Evolutionary conservation across 1,139 yeast genomes (phyloP).

Genomic region (Saccharomycopsis crataegensis): DNA sequence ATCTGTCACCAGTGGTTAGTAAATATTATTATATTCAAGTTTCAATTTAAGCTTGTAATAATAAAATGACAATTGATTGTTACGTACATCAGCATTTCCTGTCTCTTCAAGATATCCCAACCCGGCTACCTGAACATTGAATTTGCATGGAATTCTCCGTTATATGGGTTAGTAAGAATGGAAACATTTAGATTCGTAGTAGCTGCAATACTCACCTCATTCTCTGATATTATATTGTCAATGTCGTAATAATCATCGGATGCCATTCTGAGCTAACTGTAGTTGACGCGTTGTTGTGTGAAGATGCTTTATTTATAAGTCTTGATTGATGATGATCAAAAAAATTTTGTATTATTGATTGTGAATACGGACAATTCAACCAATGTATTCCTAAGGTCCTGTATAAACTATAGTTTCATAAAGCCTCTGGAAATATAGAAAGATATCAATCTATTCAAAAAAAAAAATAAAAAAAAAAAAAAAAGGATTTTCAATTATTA

Average conservation of each 20-base stretch:
- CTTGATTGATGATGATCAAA: background rate
- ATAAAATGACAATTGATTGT: too few species aligned
- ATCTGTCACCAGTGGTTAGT: slow-evolving; percentile 30
- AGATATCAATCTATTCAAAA: background rate
- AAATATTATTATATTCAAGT: background rate
- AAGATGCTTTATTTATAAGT: background rate
- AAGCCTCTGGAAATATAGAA: too few species aligned
- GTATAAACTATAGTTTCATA: too few species aligned
- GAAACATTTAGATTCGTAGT: background rate
- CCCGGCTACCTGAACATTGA: slow-evolving; percentile 74
- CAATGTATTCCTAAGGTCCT: too few species aligned
- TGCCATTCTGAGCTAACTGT: background rate
- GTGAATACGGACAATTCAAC: too few species aligned
- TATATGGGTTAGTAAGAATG: background rate
- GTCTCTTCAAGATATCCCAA: slow-evolving; percentile 83
- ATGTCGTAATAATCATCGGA: slow-evolving; percentile 55
- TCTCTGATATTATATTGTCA: slow-evolving; percentile 81
- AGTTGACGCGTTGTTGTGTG: background rate
- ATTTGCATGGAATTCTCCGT: slow-evolving; percentile 67
- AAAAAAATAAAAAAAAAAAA: too few species aligned
- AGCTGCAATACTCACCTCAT: slow-evolving; percentile 32
- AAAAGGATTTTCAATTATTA: too few species aligned
- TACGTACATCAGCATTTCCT: slow-evolving; percentile 46
- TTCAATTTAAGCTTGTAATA: too few species aligned
- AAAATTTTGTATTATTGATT: too few species aligned